These are phyloP conservation scores for Castanea mollissima DNA, from an alignment of 306 rosid genomes.

Conservation along the genomic window DNA sequence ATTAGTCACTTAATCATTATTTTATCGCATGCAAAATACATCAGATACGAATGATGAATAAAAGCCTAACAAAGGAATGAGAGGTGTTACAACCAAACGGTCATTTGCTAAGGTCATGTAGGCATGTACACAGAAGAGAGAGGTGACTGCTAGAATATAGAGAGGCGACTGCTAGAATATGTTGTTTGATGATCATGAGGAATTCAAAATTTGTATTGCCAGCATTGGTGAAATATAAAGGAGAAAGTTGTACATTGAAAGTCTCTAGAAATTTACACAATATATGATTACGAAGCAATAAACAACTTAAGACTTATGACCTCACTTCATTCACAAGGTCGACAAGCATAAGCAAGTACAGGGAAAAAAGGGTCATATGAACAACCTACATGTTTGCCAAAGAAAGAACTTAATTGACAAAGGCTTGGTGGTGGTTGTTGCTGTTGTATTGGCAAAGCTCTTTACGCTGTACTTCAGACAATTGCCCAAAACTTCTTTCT, in stretches of 20 bases:
- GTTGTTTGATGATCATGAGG: not conserved
- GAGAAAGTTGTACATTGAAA: not conserved
- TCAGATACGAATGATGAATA: too few species aligned
- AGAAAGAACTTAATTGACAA: too few species aligned
- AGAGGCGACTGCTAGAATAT: not conserved
- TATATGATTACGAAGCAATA: not conserved
- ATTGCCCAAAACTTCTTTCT: slow-evolving; percentile 95
- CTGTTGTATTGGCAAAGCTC: not conserved
- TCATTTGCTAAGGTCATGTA: too few species aligned
- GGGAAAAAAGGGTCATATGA: not conserved
- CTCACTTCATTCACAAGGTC: slow-evolving; percentile 12
- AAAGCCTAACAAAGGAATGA: too few species aligned
- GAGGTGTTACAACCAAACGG: too few species aligned
- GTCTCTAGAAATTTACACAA: not conserved
- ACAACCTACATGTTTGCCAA: not conserved
- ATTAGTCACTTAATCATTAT: too few species aligned
- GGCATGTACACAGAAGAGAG: too few species aligned
- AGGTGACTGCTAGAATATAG: not conserved
- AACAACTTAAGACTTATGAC: not conserved
- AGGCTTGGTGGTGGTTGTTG: too few species aligned
- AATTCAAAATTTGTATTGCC: not conserved
- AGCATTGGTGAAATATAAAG: not conserved
- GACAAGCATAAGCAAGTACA: not conserved
- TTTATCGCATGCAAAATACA: too few species aligned
- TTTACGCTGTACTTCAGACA: slow-evolving; percentile 21